Evolutionary conservation across 495 filamentous ascomycete genomes (phyloP).

Genomic region (Umbilicaria muhlenbergii): DNA sequence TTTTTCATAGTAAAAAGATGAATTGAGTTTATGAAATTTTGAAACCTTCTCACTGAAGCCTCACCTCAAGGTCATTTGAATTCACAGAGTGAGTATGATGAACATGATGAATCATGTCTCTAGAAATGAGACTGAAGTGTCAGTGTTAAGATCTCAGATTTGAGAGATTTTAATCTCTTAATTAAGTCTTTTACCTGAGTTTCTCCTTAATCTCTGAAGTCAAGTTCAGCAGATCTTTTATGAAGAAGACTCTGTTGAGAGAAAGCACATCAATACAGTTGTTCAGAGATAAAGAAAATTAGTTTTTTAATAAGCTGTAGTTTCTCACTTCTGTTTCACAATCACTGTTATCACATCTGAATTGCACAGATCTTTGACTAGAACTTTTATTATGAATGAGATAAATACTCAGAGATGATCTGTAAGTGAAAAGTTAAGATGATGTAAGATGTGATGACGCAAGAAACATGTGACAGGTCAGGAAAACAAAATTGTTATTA

Average conservation of each 20-base stretch:
- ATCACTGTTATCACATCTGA: not conserved
- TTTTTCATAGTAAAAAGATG: not conserved
- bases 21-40: not conserved
- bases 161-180: not conserved
- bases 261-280: not conserved
- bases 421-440: too few relatives aligned
- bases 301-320: too few relatives aligned
- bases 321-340: not conserved
- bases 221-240: too few relatives aligned
- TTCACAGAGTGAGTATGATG: not conserved
- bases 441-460: too few relatives aligned
- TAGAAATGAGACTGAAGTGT: not conserved
- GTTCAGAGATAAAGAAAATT: not conserved
- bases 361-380: not conserved
- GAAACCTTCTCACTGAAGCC: too few relatives aligned
- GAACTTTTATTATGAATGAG: not conserved
- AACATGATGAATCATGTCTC: not conserved
- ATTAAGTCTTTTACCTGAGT: not conserved
- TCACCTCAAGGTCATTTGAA: not conserved
- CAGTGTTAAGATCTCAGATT: slow-evolving; percentile 1
- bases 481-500: too few relatives aligned
- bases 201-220: not conserved
- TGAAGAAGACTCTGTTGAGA: not conserved
- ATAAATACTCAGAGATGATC: not conserved
- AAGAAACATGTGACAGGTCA: too few relatives aligned